These are phyloP conservation scores for Hibiscus syriacus DNA, from an alignment of 345 rosid species.

Conservation along the genomic window DNA sequence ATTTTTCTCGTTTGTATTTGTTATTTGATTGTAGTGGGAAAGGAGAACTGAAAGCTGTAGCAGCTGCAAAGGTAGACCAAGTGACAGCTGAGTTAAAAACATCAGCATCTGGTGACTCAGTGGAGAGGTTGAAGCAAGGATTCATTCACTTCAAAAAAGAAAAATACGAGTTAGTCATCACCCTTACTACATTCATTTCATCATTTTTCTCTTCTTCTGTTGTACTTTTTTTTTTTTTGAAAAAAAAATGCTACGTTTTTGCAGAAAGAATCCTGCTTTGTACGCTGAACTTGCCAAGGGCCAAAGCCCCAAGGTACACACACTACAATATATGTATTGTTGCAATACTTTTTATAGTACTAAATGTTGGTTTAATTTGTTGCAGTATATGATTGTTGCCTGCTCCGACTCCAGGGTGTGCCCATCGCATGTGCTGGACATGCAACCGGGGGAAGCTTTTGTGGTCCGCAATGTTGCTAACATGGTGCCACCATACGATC, in stretches of 20 bases:
- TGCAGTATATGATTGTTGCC: slow-evolving; percentile 88
- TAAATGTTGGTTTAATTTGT: neutral
- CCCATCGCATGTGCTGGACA: slow-evolving; percentile 79
- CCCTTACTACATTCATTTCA: neutral
- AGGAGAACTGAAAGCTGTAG: slow-evolving; percentile 59
- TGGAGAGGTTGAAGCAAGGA: slow-evolving; percentile 62
- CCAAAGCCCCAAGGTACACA: slow-evolving; percentile 49
- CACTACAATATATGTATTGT: neutral
- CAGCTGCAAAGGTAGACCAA: slow-evolving; percentile 69
- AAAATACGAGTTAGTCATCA: slow-evolving; percentile 61
- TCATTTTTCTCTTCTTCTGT: neutral
- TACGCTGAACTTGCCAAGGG: slow-evolving; percentile 72
- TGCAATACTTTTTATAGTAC: neutral
- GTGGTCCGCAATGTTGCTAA: slow-evolving; percentile 84
- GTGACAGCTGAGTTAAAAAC: slow-evolving; percentile 58
- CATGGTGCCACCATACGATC: slow-evolving; percentile 78
- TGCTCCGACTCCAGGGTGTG: slow-evolving; percentile 97
- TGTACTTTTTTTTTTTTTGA: neutral
- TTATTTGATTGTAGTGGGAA: slow-evolving; percentile 47
- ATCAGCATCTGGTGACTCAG: slow-evolving; percentile 35
- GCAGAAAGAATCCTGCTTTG: slow-evolving; percentile 68
- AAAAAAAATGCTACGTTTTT: neutral
- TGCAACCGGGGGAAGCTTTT: slow-evolving; percentile 95
- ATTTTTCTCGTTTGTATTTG: no score
- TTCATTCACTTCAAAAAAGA: slow-evolving; percentile 77